Percentiles rank a stretch among this genome's conserved stretches.
Evolutionary conservation across 352 stramenopile species (phyloP).

Genomic region (Globisporangium cylindrosporum): DNA sequence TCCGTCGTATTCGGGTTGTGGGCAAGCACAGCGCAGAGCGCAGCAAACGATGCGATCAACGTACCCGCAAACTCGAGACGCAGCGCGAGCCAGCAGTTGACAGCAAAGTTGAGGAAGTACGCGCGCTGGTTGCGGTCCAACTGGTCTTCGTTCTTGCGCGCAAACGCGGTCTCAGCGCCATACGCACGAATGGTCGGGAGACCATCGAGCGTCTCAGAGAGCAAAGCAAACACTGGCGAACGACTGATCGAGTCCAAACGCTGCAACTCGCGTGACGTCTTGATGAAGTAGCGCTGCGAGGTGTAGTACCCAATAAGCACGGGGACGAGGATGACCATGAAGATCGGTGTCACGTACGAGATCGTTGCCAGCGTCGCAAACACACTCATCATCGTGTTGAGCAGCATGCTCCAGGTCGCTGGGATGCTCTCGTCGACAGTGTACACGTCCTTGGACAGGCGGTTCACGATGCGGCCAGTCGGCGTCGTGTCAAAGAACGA

Average conservation of each 20-base stretch:
- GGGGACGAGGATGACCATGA: constrained; percentile 76
- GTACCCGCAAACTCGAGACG: constrained; percentile 73
- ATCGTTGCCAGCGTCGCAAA: constrained; percentile 61
- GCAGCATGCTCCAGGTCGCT: constrained; percentile 59
- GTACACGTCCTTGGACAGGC: constrained; percentile 77
- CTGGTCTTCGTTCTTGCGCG: constrained; percentile 44
- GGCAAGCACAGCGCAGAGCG: constrained; percentile 48
- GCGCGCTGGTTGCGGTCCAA: constrained; percentile 68
- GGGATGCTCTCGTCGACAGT: constrained; percentile 74
- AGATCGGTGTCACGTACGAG: constrained; percentile 65
- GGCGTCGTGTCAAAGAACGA: constrained; percentile 86
- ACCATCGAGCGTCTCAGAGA: constrained; percentile 94
- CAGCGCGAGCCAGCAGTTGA: constrained; percentile 77
- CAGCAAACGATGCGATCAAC: constrained; percentile 54
- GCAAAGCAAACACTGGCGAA: constrained; percentile 94
- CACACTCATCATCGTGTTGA: constrained; percentile 73
- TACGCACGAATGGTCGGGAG: constrained; percentile 93
- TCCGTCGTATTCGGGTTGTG: constrained; percentile 39
- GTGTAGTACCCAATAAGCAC: constrained; percentile 62
- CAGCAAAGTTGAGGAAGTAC: constrained; percentile 72
- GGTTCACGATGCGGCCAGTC: constrained; percentile 73
- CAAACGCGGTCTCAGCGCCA: constrained; percentile 47
- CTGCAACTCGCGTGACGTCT: constrained; percentile 91
- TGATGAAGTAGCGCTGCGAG: constrained; percentile 92
- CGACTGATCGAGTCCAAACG: constrained; percentile 93